These are phyloP conservation scores for Dactylorhiza incarnata DNA, from an alignment of 106 monocot species.

Conservation along the genomic window DNA sequence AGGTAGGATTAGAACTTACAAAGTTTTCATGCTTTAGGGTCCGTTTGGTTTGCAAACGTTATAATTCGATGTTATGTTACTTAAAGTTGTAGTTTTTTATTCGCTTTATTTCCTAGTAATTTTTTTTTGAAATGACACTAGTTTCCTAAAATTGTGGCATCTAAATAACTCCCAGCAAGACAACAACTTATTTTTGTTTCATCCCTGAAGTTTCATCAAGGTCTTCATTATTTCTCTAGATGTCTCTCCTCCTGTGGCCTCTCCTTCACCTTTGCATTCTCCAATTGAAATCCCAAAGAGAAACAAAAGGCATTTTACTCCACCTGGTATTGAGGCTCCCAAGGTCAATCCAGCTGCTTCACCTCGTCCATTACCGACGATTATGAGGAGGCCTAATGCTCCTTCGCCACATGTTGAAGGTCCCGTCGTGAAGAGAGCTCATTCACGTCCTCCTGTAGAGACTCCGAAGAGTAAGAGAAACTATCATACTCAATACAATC, in stretches of 20 bases:
- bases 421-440: background rate
- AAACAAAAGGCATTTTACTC: slow-evolving; percentile 5
- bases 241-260: background rate
- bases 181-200: too few species aligned
- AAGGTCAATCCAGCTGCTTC: slow-evolving; percentile 17
- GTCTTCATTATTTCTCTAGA: too few species aligned
- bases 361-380: slow-evolving; percentile 15
- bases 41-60: background rate
- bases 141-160: too few species aligned
- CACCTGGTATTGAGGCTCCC: slow-evolving; percentile 4
- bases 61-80: background rate
- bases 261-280: slow-evolving; percentile 14
- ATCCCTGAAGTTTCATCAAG: too few species aligned
- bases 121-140: too few species aligned
- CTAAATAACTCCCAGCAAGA: too few species aligned
- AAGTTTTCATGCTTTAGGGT: background rate
- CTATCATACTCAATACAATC: background rate
- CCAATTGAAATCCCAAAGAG: slow-evolving; percentile 8
- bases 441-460: slow-evolving; percentile 10
- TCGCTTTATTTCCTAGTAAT: too few species aligned
- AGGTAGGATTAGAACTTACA: background rate
- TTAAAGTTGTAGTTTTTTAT: background rate
- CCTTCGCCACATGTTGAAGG: slow-evolving; percentile 30
- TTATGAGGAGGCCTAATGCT: slow-evolving; percentile 18
- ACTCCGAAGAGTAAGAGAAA: background rate